phyloP scores from a whole-genome alignment of 2,329 filamentous ascomycete species.

The Arthrocladium fulminans region DNA sequence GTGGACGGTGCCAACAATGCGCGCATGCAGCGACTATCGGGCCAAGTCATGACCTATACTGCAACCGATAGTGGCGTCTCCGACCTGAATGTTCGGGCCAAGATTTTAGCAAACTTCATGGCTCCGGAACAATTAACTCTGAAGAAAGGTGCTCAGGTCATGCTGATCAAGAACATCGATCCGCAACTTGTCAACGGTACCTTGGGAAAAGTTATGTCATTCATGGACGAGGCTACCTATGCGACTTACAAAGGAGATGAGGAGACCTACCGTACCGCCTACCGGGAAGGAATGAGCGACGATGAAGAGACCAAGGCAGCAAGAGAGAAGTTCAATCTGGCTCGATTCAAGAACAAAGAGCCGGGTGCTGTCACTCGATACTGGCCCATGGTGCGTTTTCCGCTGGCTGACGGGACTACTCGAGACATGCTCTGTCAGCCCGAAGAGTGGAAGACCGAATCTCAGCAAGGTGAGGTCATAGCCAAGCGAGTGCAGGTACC shows the following conservation, averaged over 20 bases:
- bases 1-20: constrained; percentile 77
- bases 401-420: constrained; percentile 65
- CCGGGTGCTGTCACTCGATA: constrained; percentile 43
- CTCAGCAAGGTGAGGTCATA: constrained; percentile 90
- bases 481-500: constrained; percentile 76
- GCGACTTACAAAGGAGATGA: constrained; percentile 51
- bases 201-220: constrained; percentile 72
- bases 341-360: constrained; percentile 38
- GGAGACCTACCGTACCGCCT: constrained; percentile 37
- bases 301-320: constrained; percentile 35
- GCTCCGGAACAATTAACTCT: constrained; percentile 70
- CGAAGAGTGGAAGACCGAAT: constrained; percentile 92
- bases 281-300: constrained; percentile 40
- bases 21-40: constrained; percentile 63
- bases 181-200: constrained; percentile 90
- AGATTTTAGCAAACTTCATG: constrained; percentile 82
- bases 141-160: constrained; percentile 90
- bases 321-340: constrained; percentile 49
- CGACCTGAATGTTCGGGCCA: constrained; percentile 63
- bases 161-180: constrained; percentile 99
- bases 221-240: constrained; percentile 63
- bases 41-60: constrained; percentile 59
- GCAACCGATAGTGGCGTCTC: constrained; percentile 63
- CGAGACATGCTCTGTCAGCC: constrained; percentile 72
- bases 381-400: constrained; percentile 83